Base-by-base conservation (phyloP, 2,329 filamentous ascomycete genomes). In the Aspergillus fructus region DNA sequence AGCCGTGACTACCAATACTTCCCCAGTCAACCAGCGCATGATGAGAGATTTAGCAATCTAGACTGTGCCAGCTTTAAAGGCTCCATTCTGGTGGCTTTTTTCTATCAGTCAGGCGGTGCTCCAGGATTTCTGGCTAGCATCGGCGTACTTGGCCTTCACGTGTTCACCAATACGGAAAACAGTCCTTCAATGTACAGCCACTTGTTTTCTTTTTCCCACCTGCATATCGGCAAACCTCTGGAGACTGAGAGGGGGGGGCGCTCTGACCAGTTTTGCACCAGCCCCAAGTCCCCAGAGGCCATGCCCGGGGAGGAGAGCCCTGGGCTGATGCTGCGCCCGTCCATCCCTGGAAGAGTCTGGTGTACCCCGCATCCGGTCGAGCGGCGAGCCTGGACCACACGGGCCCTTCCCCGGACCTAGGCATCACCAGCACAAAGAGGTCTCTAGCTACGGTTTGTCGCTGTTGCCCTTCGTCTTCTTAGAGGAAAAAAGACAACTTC, bases 351-450 rank as follows among this genome's bases (percentile, higher is more conserved):
- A 39, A 37, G 12, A 37, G n/a, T 3, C 24, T 43, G 34, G 37
- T 65, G 53, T 66, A 62, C 64, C 64, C 64, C 64, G 62, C 64
- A 66, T 66, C 64, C 62, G 62, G 62, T 53, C 27, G 46, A 56
- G 55, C 62, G 62, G 52, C 27, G 46, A 56, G 55, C 56, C 59
- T 60, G 62, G 62, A 48, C 61, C 62, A 66, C 64, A 56, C 59
- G 64, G 64, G 61, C 59, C 56, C 62, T 61, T 57, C 62, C 62
- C 64, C 58, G 47, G 59, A 59, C 45, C 55, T 45, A 49, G 49
- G 55, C 48, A 27, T 12, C 15, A 17, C 19, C 19, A 21, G 6
- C 9, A 19, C 11, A 23, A 17, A 4, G 11, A 17, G 40, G 40
- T 17, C 27, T 24, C 43, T 46, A 15, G 11, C 24, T 15, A n/a